Evolutionary conservation across 768 basidiomycete species (phyloP).

Genomic region (Collybia sp.): DNA sequence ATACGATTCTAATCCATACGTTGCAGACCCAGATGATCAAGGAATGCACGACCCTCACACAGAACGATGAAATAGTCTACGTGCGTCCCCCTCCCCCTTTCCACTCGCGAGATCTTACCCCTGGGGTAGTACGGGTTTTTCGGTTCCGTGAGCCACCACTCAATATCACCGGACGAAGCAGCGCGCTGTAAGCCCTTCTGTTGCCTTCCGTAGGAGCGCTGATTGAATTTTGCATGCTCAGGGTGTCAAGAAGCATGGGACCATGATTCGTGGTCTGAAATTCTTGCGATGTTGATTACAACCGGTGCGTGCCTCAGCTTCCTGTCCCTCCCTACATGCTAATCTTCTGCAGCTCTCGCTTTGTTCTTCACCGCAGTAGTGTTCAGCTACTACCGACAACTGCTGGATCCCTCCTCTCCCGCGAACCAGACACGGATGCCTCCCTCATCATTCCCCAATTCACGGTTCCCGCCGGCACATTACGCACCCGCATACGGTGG

Average conservation of each 20-base stretch:
- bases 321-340: neutral
- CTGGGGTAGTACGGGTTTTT: constrained; percentile 47
- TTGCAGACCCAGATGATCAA: constrained; percentile 51
- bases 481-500: constrained; percentile 54
- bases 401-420: constrained; percentile 60
- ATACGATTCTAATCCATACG: neutral
- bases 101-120: neutral
- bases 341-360: constrained; percentile 39
- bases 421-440: constrained; percentile 48
- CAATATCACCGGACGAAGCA: constrained; percentile 35
- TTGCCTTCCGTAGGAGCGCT: constrained; percentile 1
- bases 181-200: constrained; percentile 33
- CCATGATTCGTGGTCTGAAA: constrained; percentile 63
- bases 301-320: constrained; percentile 37
- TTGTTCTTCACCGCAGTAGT: constrained; percentile 61
- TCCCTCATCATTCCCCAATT: constrained; percentile 23
- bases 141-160: constrained; percentile 33
- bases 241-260: constrained; percentile 62
- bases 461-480: constrained; percentile 37
- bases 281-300: constrained; percentile 57
- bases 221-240: constrained; percentile 24
- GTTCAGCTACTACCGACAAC: constrained; percentile 72
- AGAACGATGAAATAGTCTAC: constrained; percentile 27
- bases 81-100: constrained; percentile 18
- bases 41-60: constrained; percentile 44